Conservation (phyloP, 345 rosid genomes). For the Triadica sebifera region DNA sequence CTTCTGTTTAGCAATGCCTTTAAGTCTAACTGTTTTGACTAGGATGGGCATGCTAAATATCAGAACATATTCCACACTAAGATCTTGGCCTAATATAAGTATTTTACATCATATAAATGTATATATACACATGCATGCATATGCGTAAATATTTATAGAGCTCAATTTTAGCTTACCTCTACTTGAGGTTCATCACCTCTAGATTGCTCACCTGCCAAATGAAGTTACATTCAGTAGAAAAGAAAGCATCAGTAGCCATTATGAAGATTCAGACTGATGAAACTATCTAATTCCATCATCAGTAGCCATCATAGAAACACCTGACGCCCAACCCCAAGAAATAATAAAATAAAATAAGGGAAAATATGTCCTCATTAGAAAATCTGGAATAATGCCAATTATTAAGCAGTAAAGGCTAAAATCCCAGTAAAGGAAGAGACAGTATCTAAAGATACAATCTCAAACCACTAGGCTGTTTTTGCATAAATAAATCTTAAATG, state of each 20-base stretch:
- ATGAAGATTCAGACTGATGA: background rate
- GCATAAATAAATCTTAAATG: background rate
- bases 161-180: constrained; percentile 41
- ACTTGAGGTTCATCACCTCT: constrained; percentile 48
- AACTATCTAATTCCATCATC: constrained; percentile 5
- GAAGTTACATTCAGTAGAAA: background rate
- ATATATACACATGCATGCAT: background rate
- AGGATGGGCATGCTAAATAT: background rate
- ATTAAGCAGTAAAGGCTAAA: background rate
- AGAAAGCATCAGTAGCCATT: background rate
- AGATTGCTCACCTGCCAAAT: constrained; percentile 56
- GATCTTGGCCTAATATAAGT: too few species aligned
- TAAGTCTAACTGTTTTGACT: background rate
- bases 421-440: background rate
- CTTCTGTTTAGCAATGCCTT: background rate
- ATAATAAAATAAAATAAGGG: background rate
- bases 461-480: background rate
- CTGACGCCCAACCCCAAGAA: background rate
- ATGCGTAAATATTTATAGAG: background rate
- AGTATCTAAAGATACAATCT: background rate
- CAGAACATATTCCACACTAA: background rate
- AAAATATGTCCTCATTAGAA: too few species aligned
- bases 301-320: background rate
- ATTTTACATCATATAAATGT: background rate
- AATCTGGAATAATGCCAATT: background rate